These are phyloP conservation scores for Hyphodiscus sp. DNA, from an alignment of 2,329 filamentous ascomycete species.

Conservation along the genomic window DNA sequence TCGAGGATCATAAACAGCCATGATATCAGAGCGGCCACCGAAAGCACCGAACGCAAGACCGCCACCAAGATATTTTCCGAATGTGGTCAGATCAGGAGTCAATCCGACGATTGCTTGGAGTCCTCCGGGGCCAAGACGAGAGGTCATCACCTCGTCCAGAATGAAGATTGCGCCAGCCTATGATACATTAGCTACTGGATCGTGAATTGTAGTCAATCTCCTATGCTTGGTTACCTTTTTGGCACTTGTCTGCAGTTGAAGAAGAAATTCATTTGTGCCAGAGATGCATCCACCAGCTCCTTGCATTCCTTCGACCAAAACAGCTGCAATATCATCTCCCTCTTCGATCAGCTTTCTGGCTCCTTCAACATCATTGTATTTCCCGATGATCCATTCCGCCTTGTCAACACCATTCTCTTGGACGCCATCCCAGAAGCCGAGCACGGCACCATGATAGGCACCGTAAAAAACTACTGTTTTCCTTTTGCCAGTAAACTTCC, in stretches of 20 bases:
- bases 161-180: conserved; percentile 51
- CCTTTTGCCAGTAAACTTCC: too few relatives aligned
- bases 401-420: too few relatives aligned
- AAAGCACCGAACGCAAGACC: conserved; percentile 63
- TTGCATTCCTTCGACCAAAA: conserved; percentile 62
- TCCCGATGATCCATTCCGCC: too few relatives aligned
- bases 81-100: conserved; percentile 52
- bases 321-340: conserved; percentile 32
- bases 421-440: too few relatives aligned
- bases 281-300: conserved; percentile 53
- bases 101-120: conserved; percentile 30
- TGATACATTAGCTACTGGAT: too few relatives aligned
- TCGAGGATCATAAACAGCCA: conserved; percentile 47
- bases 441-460: too few relatives aligned
- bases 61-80: conserved; percentile 63
- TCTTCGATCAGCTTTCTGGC: too few relatives aligned
- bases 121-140: conserved; percentile 47
- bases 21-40: conserved; percentile 51
- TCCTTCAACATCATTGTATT: too few relatives aligned
- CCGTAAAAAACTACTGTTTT: too few relatives aligned
- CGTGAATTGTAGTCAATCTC: too few relatives aligned
- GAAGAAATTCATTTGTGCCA: conserved; percentile 28
- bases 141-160: conserved; percentile 68
- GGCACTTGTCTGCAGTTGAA: conserved; percentile 15
- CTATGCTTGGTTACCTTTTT: too few relatives aligned